Conservation (phyloP, 1,284 basidiomycete species). For the Rhodotorula sp. region DNA sequence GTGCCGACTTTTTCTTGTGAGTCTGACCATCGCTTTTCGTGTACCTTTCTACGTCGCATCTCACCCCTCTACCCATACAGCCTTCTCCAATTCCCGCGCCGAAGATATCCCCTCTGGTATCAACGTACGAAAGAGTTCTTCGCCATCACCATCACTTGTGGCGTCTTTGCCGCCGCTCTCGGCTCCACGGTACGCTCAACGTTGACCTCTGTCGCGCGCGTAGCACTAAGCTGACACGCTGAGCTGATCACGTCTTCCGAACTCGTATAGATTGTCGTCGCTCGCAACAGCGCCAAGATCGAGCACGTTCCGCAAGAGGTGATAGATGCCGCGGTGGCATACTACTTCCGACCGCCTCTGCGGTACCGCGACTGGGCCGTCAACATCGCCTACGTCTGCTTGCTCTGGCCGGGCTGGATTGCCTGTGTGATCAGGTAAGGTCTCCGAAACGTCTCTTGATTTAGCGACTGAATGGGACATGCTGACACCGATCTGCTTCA, state of each 20-base stretch:
- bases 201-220: not conserved
- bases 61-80: not conserved
- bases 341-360: slow-evolving; percentile 34
- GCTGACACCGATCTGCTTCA: not conserved
- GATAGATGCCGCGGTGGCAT: not conserved
- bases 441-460: not conserved
- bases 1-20: slow-evolving; percentile 42
- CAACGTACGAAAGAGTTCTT: slow-evolving; percentile 21
- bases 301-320: slow-evolving; percentile 11
- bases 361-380: slow-evolving; percentile 32
- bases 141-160: slow-evolving; percentile 28
- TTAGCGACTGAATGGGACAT: not conserved
- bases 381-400: slow-evolving; percentile 29
- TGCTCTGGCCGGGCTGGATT: slow-evolving; percentile 26
- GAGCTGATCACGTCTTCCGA: not conserved
- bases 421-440: slow-evolving; percentile 16
- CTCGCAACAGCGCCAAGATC: slow-evolving; percentile 24
- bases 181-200: slow-evolving; percentile 19
- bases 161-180: slow-evolving; percentile 32
- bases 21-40: not conserved
- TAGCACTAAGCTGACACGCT: not conserved
- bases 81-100: slow-evolving; percentile 34
- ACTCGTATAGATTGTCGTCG: slow-evolving; percentile 23
- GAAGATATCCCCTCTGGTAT: slow-evolving; percentile 39
- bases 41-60: not conserved